Evolutionary conservation across 2,329 filamentous ascomycete genomes (phyloP).

Genomic region (Zelopaecilomyces penicillatus): DNA sequence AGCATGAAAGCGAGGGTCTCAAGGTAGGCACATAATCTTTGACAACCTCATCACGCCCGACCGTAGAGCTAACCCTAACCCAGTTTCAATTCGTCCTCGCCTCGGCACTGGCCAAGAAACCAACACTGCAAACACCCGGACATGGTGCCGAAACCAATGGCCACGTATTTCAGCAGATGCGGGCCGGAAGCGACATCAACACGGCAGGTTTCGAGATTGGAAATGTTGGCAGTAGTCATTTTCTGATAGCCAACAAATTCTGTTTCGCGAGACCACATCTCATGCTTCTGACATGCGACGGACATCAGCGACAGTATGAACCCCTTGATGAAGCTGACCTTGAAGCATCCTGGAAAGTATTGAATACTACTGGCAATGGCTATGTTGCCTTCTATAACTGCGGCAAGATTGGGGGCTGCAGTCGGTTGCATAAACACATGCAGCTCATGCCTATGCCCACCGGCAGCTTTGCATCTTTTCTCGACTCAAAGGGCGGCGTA

Average conservation of each 20-base stretch:
- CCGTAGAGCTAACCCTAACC: too few species aligned
- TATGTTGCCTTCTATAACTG: conserved; percentile 40
- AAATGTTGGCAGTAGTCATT: conserved; percentile 31
- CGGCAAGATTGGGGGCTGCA: conserved; percentile 34
- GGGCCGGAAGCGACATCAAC: conserved; percentile 32
- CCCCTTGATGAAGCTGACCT: conserved; percentile 32
- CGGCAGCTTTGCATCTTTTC: conserved; percentile 18
- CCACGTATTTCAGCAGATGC: not conserved
- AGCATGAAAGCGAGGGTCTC: conserved; percentile 3
- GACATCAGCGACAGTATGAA: conserved; percentile 37
- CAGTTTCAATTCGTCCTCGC: conserved; percentile 9
- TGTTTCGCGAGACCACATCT: conserved; percentile 39
- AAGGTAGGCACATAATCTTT: not conserved
- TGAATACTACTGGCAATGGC: conserved; percentile 19
- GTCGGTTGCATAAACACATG: conserved; percentile 41
- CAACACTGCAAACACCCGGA: not conserved
- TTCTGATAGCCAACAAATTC: conserved; percentile 40
- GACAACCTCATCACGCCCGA: not conserved
- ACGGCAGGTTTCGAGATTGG: conserved; percentile 33
- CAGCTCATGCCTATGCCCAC: conserved; percentile 28
- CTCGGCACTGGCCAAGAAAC: conserved; percentile 7
- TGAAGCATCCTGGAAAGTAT: conserved; percentile 24
- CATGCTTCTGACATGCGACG: conserved; percentile 38
- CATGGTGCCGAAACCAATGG: not conserved
- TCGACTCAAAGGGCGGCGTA: conserved; percentile 7